phyloP scores from a whole-genome alignment of 768 basidiomycete species.

The Termitomyces sp. region DNA sequence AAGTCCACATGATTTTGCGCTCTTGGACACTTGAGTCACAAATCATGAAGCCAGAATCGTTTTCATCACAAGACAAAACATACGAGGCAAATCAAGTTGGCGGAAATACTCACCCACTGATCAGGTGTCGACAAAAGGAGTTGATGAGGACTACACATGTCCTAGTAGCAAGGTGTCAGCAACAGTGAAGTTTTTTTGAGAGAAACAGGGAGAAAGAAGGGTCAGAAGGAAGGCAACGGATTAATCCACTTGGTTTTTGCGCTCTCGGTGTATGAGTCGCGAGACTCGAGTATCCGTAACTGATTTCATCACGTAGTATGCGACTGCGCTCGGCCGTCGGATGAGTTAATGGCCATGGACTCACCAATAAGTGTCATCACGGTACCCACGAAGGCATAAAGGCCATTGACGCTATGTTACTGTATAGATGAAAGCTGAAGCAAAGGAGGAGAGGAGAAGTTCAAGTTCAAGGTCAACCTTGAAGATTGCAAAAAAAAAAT shows the following conservation, averaged over 20 bases:
- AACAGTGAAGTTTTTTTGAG: not conserved
- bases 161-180: not conserved
- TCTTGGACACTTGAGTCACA: constrained; percentile 14
- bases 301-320: constrained; percentile 19
- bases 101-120: not conserved
- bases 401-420: too few relatives aligned
- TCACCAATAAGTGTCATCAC: not conserved
- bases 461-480: too few relatives aligned
- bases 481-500: not conserved
- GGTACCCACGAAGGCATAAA: not conserved
- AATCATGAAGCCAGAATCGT: constrained; percentile 15
- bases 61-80: constrained; percentile 1
- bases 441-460: too few relatives aligned
- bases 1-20: constrained; percentile 35
- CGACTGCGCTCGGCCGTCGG: not conserved
- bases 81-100: not conserved
- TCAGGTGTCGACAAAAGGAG: not conserved
- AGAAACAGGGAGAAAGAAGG: not conserved
- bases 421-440: too few relatives aligned
- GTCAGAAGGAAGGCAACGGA: constrained; percentile 62
- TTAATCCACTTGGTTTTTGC: constrained; percentile 38
- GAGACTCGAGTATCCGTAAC: constrained; percentile 26
- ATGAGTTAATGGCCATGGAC: not conserved
- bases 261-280: constrained; percentile 26
- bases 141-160: not conserved